Evolutionary conservation across 768 basidiomycete genomes (phyloP), one percentile per base, ranked within the genome.

Genomic region (Grammothele lineata): DNA sequence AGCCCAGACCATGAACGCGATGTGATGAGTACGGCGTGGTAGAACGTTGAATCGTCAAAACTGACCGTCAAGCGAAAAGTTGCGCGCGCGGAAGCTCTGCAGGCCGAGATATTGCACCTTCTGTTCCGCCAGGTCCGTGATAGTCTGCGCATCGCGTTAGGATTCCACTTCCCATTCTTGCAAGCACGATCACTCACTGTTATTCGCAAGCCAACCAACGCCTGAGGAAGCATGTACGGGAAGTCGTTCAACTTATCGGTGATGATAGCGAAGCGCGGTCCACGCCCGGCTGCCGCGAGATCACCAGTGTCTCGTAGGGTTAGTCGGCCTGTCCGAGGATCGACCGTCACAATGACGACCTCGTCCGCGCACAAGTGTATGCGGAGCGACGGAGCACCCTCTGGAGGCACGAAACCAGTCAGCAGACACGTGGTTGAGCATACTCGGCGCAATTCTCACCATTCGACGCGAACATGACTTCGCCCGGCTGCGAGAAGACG

Each of bases 41-140:
- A n/a, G n/a, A n/a, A n/a, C n/a, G n/a, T 14, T 30, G 27, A 30
- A 14, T 14, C 14, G 14, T 7, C 0, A 15, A 17, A 12, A n/a
- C 64, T 32, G 21, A 88, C 89, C 88, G 58, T 85, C 78, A 27
- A 63, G 70, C 1, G 72, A 61, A 51, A 93, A 80, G 55, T 88
- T 84, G 27, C 89, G 79, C 21, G 73, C 65, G 14, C 82, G 78
- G 65, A 79, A 86, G 47, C 77, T 81, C 60, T 82, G 81, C 34
- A 92, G 66, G n/a, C 92, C 92, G 9, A 94, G 77, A 57, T 90
- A 85, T 51, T 72, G 78, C n/a, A 85, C 87, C 59, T 91, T 92
- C 62, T 88, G 85, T 62, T 93, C 90, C 9, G 85, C 78, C 14
- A 85, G 74, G 45, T 92, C 88, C 35, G 78, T 73, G 50, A 93